Evolutionary conservation across 2,329 filamentous ascomycete species (phyloP).

Genomic region (Sclerotinia subarctica): DNA sequence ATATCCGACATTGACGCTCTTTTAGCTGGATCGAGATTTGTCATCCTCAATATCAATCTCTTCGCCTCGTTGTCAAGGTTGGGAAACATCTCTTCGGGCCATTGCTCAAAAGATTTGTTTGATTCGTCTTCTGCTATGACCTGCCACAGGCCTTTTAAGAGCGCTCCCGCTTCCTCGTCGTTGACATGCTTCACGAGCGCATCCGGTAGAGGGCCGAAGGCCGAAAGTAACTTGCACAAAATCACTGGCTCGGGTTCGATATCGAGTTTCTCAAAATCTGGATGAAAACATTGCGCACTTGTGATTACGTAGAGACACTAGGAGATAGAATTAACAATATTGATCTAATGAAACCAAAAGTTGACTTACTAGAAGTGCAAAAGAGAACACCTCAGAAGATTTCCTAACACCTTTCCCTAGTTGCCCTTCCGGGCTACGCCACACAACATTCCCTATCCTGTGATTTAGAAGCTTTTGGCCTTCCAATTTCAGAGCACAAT

Average conservation of each 20-base stretch:
- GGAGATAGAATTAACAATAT: not conserved
- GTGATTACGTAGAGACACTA: constrained; percentile 35
- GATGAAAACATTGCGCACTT: constrained; percentile 31
- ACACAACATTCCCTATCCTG: constrained; percentile 25
- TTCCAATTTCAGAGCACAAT: constrained; percentile 23
- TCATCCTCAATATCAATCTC: constrained; percentile 37
- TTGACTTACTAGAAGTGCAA: constrained; percentile 25
- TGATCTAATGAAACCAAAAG: constrained; percentile 1
- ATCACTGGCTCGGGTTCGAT: constrained; percentile 34
- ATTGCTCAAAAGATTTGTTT: constrained; percentile 31
- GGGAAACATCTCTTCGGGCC: constrained; percentile 35
- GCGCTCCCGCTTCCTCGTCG: constrained; percentile 31
- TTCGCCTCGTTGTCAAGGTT: constrained; percentile 37
- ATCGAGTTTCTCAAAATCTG: constrained; percentile 31
- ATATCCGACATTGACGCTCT: constrained; percentile 28
- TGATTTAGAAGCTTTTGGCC: constrained; percentile 20
- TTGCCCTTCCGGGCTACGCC: constrained; percentile 24
- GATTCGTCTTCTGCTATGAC: not conserved
- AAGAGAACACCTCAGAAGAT: constrained; percentile 26
- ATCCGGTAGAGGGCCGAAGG: constrained; percentile 35
- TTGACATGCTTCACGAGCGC: constrained; percentile 32
- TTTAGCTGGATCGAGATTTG: constrained; percentile 36
- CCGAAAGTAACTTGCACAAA: constrained; percentile 35
- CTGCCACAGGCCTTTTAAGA: constrained; percentile 26
- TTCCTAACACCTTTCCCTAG: constrained; percentile 24